Evolutionary conservation across 192 early-diverging fungal genomes (phyloP).

Genomic region (Backusella westeae): DNA sequence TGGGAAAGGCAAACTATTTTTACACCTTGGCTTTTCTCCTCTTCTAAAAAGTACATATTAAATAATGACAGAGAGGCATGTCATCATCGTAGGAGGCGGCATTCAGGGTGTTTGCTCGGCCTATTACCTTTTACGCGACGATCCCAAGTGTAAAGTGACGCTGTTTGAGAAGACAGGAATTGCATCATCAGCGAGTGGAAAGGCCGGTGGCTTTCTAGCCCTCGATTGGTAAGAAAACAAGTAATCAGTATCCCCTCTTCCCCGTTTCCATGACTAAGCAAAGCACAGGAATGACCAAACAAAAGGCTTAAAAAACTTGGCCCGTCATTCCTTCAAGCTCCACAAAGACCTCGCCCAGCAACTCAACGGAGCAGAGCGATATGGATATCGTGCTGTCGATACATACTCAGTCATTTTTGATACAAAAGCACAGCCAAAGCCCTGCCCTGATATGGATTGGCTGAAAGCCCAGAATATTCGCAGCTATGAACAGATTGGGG

Average conservation of each 20-base stretch:
- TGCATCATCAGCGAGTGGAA: constrained; percentile 43
- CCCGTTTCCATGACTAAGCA: neutral
- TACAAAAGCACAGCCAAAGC: neutral
- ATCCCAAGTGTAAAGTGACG: constrained; percentile 29
- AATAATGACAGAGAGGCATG: constrained; percentile 17
- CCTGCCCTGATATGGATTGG: constrained; percentile 12
- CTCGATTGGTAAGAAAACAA: constrained; percentile 34
- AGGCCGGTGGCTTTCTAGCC: constrained; percentile 48
- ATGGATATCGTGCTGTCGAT: constrained; percentile 39
- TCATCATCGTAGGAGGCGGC: constrained; percentile 45
- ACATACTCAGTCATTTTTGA: constrained; percentile 32
- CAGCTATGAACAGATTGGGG: constrained; percentile 24
- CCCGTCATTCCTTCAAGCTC: constrained; percentile 40
- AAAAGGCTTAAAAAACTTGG: neutral
- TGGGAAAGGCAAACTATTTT: neutral
- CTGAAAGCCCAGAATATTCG: constrained; percentile 10
- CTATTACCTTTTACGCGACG: constrained; percentile 35
- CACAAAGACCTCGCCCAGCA: constrained; percentile 39
- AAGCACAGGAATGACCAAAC: neutral
- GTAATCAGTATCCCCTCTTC: neutral
- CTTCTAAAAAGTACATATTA: neutral
- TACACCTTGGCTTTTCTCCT: neutral
- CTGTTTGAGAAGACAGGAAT: constrained; percentile 42
- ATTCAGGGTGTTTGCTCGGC: constrained; percentile 45
- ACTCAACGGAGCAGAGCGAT: constrained; percentile 31